phyloP scores from a whole-genome alignment of 768 basidiomycete species.

The Suillus luteus region DNA sequence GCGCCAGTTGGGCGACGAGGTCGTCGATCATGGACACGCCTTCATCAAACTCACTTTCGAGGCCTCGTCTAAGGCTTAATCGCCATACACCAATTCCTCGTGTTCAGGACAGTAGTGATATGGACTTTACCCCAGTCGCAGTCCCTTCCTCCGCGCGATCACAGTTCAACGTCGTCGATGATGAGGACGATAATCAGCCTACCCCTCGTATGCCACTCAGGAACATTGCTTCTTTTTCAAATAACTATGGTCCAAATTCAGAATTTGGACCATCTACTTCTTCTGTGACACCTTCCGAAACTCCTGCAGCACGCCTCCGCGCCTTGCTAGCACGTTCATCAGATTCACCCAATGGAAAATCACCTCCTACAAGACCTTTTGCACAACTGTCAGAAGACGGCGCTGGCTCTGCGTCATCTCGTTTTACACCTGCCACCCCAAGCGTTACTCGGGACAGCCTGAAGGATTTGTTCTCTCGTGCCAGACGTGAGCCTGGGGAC shows the following conservation, averaged over 20 bases:
- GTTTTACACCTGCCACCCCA: slow-evolving; percentile 34
- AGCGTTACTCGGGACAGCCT: slow-evolving; percentile 60
- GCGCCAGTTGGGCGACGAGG: slow-evolving; percentile 14
- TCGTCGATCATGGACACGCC: slow-evolving; percentile 23
- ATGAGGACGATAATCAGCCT: slow-evolving; percentile 33
- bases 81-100: slow-evolving; percentile 23
- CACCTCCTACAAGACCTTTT: slow-evolving; percentile 29
- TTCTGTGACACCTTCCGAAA: slow-evolving; percentile 35
- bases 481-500: slow-evolving; percentile 61
- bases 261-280: slow-evolving; percentile 15
- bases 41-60: slow-evolving; percentile 17
- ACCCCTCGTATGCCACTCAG: slow-evolving; percentile 31
- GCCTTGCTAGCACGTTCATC: slow-evolving; percentile 58
- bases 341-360: slow-evolving; percentile 35
- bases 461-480: slow-evolving; percentile 66
- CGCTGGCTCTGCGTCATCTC: slow-evolving; percentile 17
- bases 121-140: slow-evolving; percentile 26
- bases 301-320: slow-evolving; percentile 63
- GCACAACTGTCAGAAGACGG: slow-evolving; percentile 31
- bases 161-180: slow-evolving; percentile 17
- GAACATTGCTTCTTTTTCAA: slow-evolving; percentile 22
- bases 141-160: slow-evolving; percentile 22
- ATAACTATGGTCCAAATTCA: slow-evolving; percentile 9
- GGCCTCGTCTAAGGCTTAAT: slow-evolving; percentile 25
- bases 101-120: slow-evolving; percentile 13